These are phyloP conservation scores for Poa pratensis DNA, from an alignment of 176 grass and related monocot species.

Conservation along the genomic window DNA sequence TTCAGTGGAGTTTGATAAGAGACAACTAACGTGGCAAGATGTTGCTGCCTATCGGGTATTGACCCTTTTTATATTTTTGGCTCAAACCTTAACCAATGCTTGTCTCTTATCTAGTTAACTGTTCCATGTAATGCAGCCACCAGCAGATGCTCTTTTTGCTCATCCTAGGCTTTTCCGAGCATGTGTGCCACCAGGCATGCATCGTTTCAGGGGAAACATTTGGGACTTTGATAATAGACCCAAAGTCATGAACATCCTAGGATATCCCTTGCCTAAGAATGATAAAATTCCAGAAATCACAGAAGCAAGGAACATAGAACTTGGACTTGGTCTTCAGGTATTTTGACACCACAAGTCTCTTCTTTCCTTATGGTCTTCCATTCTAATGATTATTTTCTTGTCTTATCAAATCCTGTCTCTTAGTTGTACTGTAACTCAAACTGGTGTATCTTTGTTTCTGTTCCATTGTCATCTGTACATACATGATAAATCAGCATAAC, in stretches of 20 bases:
- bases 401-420: not conserved
- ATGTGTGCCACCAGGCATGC: conserved; percentile 98
- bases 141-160: conserved; percentile 91
- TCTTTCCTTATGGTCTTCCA: not conserved
- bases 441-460: not conserved
- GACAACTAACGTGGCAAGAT: conserved; percentile 85
- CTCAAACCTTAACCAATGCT: not conserved
- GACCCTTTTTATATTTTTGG: conserved; percentile 3
- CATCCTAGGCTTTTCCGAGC: conserved; percentile 97
- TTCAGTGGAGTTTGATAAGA: conserved; percentile 93
- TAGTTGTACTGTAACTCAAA: not conserved
- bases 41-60: conserved; percentile 85
- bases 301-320: conserved; percentile 97
- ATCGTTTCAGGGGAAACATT: conserved; percentile 91
- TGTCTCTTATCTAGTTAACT: conserved; percentile 22
- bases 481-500: not conserved
- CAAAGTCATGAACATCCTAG: conserved; percentile 72
- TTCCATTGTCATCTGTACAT: not conserved
- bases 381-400: not conserved
- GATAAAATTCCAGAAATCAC: conserved; percentile 96
- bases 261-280: conserved; percentile 81
- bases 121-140: conserved; percentile 63
- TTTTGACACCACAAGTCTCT: not conserved
- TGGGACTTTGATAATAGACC: conserved; percentile 94
- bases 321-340: conserved; percentile 99